These are phyloP conservation scores for Paraphoma sp. DNA, from an alignment of 2,329 filamentous ascomycete species.

Conservation along the genomic window DNA sequence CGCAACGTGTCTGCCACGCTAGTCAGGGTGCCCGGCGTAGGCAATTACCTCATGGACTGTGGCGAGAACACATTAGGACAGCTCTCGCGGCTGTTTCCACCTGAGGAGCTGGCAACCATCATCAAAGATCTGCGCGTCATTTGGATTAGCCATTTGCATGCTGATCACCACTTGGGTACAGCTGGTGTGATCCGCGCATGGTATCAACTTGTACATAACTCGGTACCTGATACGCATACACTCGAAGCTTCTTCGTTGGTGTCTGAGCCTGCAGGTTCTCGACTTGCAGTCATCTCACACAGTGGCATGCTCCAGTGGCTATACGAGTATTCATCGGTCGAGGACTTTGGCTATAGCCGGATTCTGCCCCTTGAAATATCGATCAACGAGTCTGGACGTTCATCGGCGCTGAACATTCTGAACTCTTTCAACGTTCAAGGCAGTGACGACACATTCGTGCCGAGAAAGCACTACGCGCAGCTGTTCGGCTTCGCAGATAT, in stretches of 20 bases:
- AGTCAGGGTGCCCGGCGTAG: slow-evolving; percentile 80
- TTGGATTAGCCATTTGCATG: slow-evolving; percentile 95
- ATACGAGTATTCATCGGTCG: slow-evolving; percentile 77
- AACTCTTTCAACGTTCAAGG: slow-evolving; percentile 20
- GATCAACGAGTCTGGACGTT: slow-evolving; percentile 26
- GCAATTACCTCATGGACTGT: slow-evolving; percentile 89
- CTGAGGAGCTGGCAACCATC: slow-evolving; percentile 70
- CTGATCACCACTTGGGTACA: slow-evolving; percentile 92
- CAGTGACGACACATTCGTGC: slow-evolving; percentile 10
- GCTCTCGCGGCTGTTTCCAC: slow-evolving; percentile 74
- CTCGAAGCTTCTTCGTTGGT: slow-evolving; percentile 44
- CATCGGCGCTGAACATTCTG: slow-evolving; percentile 34
- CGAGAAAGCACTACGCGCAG: slow-evolving; percentile 47
- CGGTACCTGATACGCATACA: slow-evolving; percentile 32
- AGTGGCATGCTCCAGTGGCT: slow-evolving; percentile 77
- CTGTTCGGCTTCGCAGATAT: slow-evolving; percentile 70
- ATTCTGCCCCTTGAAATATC: slow-evolving; percentile 59
- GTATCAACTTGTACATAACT: slow-evolving; percentile 65
- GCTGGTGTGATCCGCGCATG: slow-evolving; percentile 83
- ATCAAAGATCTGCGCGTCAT: slow-evolving; percentile 80
- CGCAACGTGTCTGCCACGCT: slow-evolving; percentile 93
- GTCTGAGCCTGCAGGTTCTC: slow-evolving; percentile 26
- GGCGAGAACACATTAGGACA: slow-evolving; percentile 94
- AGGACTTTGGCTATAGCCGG: slow-evolving; percentile 75
- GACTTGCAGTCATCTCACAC: slow-evolving; percentile 68